Evolutionary conservation across 192 early-diverging fungal species (phyloP).

Genomic region (Phlyctochytrium arcticum): DNA sequence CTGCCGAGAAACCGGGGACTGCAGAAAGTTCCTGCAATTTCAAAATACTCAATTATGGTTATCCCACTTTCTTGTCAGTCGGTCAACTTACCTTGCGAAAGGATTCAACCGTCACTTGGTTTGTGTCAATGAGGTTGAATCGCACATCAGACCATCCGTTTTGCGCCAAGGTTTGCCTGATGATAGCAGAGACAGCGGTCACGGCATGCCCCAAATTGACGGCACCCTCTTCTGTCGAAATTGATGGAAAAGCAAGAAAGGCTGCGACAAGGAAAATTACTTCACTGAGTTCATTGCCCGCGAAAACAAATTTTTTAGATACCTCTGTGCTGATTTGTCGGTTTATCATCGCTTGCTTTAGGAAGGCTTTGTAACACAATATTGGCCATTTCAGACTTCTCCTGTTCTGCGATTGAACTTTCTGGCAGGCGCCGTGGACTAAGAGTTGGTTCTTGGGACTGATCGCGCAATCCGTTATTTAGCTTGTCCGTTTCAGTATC

Average conservation of each 20-base stretch:
- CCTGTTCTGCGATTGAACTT: too few relatives aligned
- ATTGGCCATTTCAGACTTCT: too few relatives aligned
- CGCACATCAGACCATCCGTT: not conserved
- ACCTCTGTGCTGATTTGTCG: too few relatives aligned
- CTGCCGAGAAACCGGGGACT: not conserved
- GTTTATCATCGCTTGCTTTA: too few relatives aligned
- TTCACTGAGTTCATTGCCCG: too few relatives aligned
- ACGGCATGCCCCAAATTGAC: slow-evolving; percentile 1
- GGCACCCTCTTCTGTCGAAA: slow-evolving; percentile 11
- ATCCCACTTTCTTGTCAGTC: not conserved
- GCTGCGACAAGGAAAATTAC: too few relatives aligned
- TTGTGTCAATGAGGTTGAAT: not conserved
- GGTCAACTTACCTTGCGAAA: slow-evolving; percentile 2
- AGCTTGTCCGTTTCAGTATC: too few relatives aligned
- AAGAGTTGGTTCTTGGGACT: too few relatives aligned
- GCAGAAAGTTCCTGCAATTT: not conserved
- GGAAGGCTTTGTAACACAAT: too few relatives aligned
- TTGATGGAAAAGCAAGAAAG: slow-evolving; percentile 15
- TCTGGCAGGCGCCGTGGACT: too few relatives aligned
- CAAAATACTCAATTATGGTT: not conserved
- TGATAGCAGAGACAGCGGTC: not conserved
- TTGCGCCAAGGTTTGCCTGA: not conserved
- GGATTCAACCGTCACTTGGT: not conserved
- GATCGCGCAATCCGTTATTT: too few relatives aligned
- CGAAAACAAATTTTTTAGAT: too few relatives aligned